Base-by-base conservation (phyloP, 2,329 filamentous ascomycete species). In the Monosporascus sp. region DNA sequence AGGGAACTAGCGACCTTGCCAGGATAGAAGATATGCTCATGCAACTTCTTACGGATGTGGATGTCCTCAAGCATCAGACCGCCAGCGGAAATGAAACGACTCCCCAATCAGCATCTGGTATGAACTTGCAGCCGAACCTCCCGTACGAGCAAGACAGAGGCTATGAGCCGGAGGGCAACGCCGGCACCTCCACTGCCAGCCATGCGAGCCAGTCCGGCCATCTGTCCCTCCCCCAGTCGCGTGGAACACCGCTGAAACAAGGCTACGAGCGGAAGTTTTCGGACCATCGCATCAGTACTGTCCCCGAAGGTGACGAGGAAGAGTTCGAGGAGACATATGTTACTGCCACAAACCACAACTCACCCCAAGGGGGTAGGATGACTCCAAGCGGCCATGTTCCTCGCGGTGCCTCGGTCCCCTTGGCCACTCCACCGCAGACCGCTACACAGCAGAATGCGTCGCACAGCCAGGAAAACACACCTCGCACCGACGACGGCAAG, bases 1-100 rank as follows among this genome's bases (percentile, higher is more conserved):
- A 94, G 74, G 93, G 90, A 49, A 85, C 88, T 7, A 93, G 88
- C 63, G 94, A 99, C 62, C 81, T 97, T 49, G 83, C 85, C 58
- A 88, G 90, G 62, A 96, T 97, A 57, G 90, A 94, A 69, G 88
- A 90, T 55, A 93, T 94, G 88, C 81, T 99, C 37, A 89, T 94
- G 69, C 91, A 96, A 66, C 81, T 99, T 22, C 82, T 99, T 20
- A 88, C 85, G 49, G 94, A 99, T 67, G 92, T 99, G 6, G 93
- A 97, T 67, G 88, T 83, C 47, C 77, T 94, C 54, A 90, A 91
- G 65, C 80, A 76, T 8, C 80, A 83, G 61, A 80, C 77, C 3
- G 76, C 74, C 68, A 67, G 50, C 55, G 70, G 14, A 60, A 66
- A 37, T 56, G 66, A 56, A n/a, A 68, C 67, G 47, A 75, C 72